Conservation (phyloP, 2,329 filamentous ascomycete species). For the Talaromyces sp. region DNA sequence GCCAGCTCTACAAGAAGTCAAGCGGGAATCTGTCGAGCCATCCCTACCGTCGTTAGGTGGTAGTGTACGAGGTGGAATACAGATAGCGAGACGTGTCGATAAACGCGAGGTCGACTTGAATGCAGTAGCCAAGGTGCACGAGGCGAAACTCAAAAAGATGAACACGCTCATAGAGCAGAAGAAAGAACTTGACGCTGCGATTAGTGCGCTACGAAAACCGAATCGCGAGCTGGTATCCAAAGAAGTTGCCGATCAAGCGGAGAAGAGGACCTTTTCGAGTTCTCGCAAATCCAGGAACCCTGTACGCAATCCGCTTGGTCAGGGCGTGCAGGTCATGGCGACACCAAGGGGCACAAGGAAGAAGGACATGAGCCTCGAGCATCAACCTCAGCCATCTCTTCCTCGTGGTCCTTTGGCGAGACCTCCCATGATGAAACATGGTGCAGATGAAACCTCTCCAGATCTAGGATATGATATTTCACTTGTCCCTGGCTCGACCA, state of each 20-base stretch:
- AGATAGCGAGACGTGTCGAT: constrained; percentile 44
- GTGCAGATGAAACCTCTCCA: constrained; percentile 17
- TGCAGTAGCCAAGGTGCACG: constrained; percentile 43
- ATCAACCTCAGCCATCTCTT: constrained; percentile 21
- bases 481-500: constrained; percentile 32
- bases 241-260: constrained; percentile 44
- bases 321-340: constrained; percentile 49
- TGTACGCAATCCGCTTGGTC: constrained; percentile 39
- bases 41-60: constrained; percentile 34
- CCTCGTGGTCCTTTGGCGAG: constrained; percentile 24
- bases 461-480: constrained; percentile 30
- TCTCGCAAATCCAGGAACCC: constrained; percentile 42
- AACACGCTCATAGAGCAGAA: constrained; percentile 46
- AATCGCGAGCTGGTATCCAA: constrained; percentile 46
- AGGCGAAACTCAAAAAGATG: constrained; percentile 46
- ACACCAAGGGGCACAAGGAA: constrained; percentile 43
- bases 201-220: constrained; percentile 46
- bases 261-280: constrained; percentile 32
- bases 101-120: constrained; percentile 50
- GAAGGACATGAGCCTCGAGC: constrained; percentile 28
- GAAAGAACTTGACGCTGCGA: constrained; percentile 49
- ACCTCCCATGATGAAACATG: neutral
- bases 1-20: constrained; percentile 37
- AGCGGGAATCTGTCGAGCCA: constrained; percentile 43
- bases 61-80: constrained; percentile 42